These are phyloP conservation scores for Pseudozyma hubeiensis DNA, from an alignment of 1,284 basidiomycete genomes.

Conservation along the genomic window DNA sequence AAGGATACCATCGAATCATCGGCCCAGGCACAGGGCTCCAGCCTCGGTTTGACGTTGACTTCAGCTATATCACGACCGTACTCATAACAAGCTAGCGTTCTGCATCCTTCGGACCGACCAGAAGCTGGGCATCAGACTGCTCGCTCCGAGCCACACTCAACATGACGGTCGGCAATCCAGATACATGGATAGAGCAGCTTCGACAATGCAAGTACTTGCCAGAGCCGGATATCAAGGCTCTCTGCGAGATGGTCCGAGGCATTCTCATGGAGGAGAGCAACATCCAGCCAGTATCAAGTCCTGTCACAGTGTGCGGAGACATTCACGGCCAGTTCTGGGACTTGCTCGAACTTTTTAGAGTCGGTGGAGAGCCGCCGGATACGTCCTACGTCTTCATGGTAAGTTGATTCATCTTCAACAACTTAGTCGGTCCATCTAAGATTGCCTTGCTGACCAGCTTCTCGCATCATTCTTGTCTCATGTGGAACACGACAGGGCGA, in stretches of 20 bases:
- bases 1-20: background rate
- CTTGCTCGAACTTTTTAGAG: constrained; percentile 85
- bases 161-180: constrained; percentile 58
- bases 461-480: background rate
- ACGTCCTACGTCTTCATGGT: constrained; percentile 99
- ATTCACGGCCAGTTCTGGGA: constrained; percentile 98
- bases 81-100: background rate
- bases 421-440: background rate
- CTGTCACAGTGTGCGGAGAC: constrained; percentile 92
- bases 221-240: constrained; percentile 88
- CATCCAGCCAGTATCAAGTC: constrained; percentile 89
- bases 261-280: constrained; percentile 94
- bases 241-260: constrained; percentile 85
- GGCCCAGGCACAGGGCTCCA: background rate
- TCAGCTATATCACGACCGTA: background rate
- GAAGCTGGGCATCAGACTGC: background rate
- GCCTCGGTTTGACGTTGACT: background rate
- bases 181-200: constrained; percentile 73
- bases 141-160: constrained; percentile 4
- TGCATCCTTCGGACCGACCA: background rate
- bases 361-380: constrained; percentile 86
- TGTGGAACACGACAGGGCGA: constrained; percentile 77
- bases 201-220: constrained; percentile 86
- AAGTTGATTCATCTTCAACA: constrained; percentile 31
- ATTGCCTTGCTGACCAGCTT: constrained; percentile 2